Conservation (phyloP, 2,329 filamentous ascomycete genomes). For the Colletotrichum siamense region DNA sequence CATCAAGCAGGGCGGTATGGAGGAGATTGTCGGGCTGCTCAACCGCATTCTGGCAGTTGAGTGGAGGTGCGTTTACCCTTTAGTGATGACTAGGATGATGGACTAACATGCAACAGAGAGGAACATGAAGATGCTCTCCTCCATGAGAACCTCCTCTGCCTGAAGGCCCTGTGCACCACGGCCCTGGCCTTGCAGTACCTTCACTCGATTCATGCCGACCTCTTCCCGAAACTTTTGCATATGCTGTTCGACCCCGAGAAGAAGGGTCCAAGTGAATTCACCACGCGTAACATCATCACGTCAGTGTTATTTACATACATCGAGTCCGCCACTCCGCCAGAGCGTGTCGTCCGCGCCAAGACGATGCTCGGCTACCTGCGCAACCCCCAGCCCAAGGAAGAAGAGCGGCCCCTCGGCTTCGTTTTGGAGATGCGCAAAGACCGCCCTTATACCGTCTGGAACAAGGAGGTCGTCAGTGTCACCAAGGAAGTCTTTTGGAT, state of each 20-base stretch:
- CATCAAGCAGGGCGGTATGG: conserved; percentile 88
- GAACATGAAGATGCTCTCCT: conserved; percentile 94
- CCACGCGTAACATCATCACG: conserved; percentile 87
- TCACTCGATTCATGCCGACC: conserved; percentile 75
- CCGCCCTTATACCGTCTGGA: conserved; percentile 92
- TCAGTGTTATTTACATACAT: conserved; percentile 91
- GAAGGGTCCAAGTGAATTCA: conserved; percentile 97
- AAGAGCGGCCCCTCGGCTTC: conserved; percentile 80
- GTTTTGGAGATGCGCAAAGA: conserved; percentile 88
- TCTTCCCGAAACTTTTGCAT: conserved; percentile 85
- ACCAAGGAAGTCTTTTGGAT: conserved; percentile 99
- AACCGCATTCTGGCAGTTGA: conserved; percentile 95
- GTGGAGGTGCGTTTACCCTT: conserved; percentile 75
- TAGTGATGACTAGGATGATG: not conserved
- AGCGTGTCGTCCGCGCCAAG: conserved; percentile 71
- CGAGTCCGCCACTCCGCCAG: conserved; percentile 64
- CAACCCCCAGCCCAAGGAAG: conserved; percentile 78
- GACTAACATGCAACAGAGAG: conserved; percentile 63
- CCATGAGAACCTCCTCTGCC: conserved; percentile 88
- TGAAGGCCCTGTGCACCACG: conserved; percentile 94
- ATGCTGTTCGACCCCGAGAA: conserved; percentile 98
- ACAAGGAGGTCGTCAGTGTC: conserved; percentile 88
- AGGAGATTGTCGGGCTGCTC: conserved; percentile 84
- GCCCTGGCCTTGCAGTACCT: conserved; percentile 84
- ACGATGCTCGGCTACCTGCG: conserved; percentile 81